phyloP scores from a whole-genome alignment of 73 alveolate species.

The Stentor roeselii region DNA sequence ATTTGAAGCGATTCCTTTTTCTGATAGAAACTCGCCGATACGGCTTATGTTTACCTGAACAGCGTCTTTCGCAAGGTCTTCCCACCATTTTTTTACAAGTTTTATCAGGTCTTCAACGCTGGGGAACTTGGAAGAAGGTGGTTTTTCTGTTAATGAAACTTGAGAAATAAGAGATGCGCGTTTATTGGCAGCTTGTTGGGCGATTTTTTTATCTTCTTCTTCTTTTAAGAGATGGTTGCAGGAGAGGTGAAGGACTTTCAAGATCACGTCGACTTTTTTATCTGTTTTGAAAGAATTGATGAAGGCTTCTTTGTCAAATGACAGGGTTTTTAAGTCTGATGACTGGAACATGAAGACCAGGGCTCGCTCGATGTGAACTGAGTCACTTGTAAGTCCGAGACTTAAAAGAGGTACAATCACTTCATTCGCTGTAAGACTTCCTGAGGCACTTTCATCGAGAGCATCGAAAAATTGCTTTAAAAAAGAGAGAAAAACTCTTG shows the following conservation, averaged over 20 bases:
- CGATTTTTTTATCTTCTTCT: neutral
- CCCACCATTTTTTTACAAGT: neutral
- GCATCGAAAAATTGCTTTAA: constrained; percentile 3
- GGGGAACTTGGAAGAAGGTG: no score
- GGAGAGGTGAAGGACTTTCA: neutral
- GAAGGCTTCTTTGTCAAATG: neutral
- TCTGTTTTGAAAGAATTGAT: neutral
- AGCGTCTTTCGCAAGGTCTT: neutral
- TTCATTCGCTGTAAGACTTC: neutral
- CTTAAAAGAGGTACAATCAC: neutral
- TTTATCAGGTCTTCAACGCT: neutral
- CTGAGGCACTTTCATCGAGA: neutral
- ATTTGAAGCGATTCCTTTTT: neutral
- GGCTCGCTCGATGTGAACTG: neutral
- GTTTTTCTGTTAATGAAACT: neutral
- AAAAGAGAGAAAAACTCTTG: neutral
- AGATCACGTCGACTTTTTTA: neutral
- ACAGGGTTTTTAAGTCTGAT: neutral
- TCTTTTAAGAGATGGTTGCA: neutral
- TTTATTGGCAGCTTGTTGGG: neutral
- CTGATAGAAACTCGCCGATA: neutral
- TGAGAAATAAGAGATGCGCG: neutral
- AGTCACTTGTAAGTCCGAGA: neutral
- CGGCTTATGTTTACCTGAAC: neutral
- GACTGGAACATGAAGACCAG: neutral